Conservation (phyloP, 176 grass and related monocot genomes). For the Aegilops tauschii region DNA sequence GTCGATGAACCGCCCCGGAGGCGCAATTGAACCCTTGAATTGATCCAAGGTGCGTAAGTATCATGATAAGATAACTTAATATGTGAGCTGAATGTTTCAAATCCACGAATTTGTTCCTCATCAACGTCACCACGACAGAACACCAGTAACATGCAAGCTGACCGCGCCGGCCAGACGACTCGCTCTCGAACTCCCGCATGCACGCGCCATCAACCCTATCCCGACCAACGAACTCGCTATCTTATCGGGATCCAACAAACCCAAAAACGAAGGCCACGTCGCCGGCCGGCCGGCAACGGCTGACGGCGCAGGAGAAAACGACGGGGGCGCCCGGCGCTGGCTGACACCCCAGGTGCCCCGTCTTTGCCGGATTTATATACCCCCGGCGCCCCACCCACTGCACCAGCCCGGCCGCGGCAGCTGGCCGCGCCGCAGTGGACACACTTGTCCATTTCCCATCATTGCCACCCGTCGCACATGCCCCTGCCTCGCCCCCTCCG, state of each 20-base stretch:
- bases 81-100: too few species aligned
- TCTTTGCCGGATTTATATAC: neutral
- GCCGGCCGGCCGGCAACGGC: neutral
- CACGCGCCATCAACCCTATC: neutral
- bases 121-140: neutral
- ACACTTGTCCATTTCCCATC: slow-evolving; percentile 35
- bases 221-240: neutral
- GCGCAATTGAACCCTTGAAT: too few species aligned
- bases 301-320: neutral
- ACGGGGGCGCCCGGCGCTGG: neutral
- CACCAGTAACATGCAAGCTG: too few species aligned
- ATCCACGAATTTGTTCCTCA: too few species aligned
- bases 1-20: too few species aligned
- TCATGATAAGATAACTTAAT: too few species aligned
- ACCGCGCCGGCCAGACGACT: neutral
- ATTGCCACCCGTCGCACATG: slow-evolving; percentile 31
- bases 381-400: slow-evolving; percentile 7
- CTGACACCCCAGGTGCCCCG: neutral
- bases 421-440: slow-evolving; percentile 18
- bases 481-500: neutral
- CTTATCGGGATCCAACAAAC: neutral
- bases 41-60: too few species aligned
- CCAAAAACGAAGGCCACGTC: neutral
- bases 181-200: neutral
- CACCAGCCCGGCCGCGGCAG: slow-evolving; percentile 27